Evolutionary conservation across 2,329 filamentous ascomycete species (phyloP), one percentile per base, ranked within the genome.

Genomic region (Fusarium burgessii): DNA sequence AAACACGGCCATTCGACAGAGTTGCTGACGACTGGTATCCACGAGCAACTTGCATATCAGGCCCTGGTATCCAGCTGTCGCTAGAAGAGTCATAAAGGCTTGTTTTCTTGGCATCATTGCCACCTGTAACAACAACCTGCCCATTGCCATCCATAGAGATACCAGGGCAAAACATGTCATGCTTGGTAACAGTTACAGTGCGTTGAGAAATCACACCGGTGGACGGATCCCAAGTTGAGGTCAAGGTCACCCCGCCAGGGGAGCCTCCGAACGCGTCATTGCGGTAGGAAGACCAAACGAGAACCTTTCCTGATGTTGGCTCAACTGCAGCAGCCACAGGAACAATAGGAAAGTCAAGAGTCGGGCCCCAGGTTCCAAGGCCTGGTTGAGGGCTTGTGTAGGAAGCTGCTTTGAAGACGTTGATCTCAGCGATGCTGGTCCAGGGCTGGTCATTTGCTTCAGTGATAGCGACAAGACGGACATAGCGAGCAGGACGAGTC

Each of bases 111-210:
- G 84, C 83, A 58, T 84, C 81, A 27, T 83, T 83, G 2, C 88
- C 88, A 9, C 89, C 88, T 0, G 84, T 86, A 10, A 90, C 83
- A 4, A 89, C 73, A 11, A 88, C 81, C 12, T 81, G 79, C 1
- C 87, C 88, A 11, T 83, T 77, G 18, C 81, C 81, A 59, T 86
- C 84, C 15, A 85, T 77, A 2, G 82, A 84, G 20, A 88, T 85
- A 4, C 87, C 88, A 0, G 87, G 86, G 71, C 87, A 89, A 69
- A 88, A 88, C 86, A 88, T 88, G 71, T 88, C 85, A 69, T 87
- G 84, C 7, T 81, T 71, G 0, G 84, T 87, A 62, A 85, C 75
- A 45, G 78, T 76, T 11, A 83, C 36, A 27, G 62, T 58, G 18
- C 59, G 68, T 18, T 66, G 43, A 3, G 59, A 42, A 13, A 72